Conservation (phyloP, 176 grass and related monocot genomes). For the Otatea glauca region DNA sequence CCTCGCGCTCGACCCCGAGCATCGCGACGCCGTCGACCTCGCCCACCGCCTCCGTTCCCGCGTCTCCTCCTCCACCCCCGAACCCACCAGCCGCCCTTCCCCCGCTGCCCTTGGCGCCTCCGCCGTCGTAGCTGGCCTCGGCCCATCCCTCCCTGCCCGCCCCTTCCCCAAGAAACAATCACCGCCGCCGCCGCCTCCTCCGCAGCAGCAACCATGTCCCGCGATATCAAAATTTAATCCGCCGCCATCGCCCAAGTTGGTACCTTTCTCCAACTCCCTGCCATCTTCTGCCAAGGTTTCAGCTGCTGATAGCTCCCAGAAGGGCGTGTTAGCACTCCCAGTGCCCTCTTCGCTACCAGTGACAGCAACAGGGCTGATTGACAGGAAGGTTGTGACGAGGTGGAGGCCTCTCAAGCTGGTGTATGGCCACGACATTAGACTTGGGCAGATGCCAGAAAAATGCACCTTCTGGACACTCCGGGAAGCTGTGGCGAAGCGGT, state of each 20-base stretch:
- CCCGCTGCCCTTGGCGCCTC: constrained; percentile 94
- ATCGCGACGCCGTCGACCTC: constrained; percentile 73
- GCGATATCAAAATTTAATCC: constrained; percentile 43
- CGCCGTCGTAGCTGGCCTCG: constrained; percentile 81
- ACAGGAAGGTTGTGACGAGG: constrained; percentile 44
- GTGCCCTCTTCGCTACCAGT: constrained; percentile 25
- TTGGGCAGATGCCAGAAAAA: constrained; percentile 74
- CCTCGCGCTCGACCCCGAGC: constrained; percentile 65
- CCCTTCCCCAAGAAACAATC: constrained; percentile 72
- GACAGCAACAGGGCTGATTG: constrained; percentile 13
- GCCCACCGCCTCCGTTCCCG: constrained; percentile 50
- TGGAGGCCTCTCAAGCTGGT: constrained; percentile 92
- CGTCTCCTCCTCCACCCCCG: constrained; percentile 35
- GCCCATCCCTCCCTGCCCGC: constrained; percentile 78
- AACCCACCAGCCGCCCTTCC: constrained; percentile 65
- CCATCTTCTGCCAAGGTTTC: constrained; percentile 51
- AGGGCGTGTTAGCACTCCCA: neutral
- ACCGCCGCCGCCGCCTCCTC: constrained; percentile 28
- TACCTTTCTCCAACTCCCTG: constrained; percentile 45
- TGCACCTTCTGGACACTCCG: constrained; percentile 67
- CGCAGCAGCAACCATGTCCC: constrained; percentile 36
- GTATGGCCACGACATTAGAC: constrained; percentile 94
- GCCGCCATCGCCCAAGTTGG: constrained; percentile 46
- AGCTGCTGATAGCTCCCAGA: constrained; percentile 29
- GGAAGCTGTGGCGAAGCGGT: constrained; percentile 70